Conservation (phyloP, 1,139 yeast species). For the Eremothecium gossypii region DNA sequence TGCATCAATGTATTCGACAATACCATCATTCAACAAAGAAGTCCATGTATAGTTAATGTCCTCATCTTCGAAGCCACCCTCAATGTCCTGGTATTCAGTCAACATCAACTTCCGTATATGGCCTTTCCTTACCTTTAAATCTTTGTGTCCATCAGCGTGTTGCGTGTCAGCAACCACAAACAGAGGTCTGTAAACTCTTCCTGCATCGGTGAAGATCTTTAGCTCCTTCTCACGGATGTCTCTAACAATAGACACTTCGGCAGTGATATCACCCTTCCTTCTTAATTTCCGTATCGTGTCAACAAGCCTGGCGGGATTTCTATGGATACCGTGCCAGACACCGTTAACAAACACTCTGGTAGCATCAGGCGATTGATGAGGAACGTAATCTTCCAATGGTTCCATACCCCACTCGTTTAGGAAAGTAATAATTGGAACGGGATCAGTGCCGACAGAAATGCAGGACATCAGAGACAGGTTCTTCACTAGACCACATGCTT, state of each 20-base stretch:
- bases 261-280: conserved; percentile 90
- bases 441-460: conserved; percentile 95
- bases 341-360: conserved; percentile 96
- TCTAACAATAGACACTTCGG: conserved; percentile 93
- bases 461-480: conserved; percentile 94
- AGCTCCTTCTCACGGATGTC: conserved; percentile 95
- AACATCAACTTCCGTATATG: conserved; percentile 66
- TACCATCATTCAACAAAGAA: conserved; percentile 72
- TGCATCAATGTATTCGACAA: conserved; percentile 91
- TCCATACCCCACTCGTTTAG: conserved; percentile 99
- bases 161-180: conserved; percentile 80
- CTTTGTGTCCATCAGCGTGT: conserved; percentile 60
- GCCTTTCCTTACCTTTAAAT: conserved; percentile 72
- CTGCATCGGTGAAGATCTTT: conserved; percentile 95
- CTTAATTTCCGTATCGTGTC: conserved; percentile 86
- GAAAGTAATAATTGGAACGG: conserved; percentile 87
- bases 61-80: conserved; percentile 47
- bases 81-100: conserved; percentile 48
- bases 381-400: conserved; percentile 91
- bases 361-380: conserved; percentile 83
- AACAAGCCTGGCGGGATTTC: conserved; percentile 86
- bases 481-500: conserved; percentile 98
- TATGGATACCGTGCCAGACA: conserved; percentile 98
- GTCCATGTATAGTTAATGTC: conserved; percentile 70
- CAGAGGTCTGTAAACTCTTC: conserved; percentile 92